Base-by-base conservation (phyloP, 2,329 filamentous ascomycete species). In the Colletotrichum sp. region DNA sequence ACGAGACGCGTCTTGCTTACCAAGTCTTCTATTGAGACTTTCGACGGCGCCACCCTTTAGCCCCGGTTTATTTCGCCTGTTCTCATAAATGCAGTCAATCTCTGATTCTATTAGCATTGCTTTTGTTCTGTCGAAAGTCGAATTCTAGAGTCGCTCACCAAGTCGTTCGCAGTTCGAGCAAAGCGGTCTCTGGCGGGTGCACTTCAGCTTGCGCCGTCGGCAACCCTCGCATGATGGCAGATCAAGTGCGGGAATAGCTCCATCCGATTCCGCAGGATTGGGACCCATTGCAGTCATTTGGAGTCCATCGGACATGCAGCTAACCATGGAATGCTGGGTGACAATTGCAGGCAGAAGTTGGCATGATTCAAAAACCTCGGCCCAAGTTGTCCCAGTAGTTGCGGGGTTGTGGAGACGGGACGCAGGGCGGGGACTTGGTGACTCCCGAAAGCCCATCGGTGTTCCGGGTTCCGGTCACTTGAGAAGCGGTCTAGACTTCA, bases 51-150 rank as follows among this genome's bases (percentile, higher is more conserved):
- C 24, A 13, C 55, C 26, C 55, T 59, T 59, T 16, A 59, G 0
- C 12, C 24, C 55, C 8, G 24, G 13, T 10, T 59, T 59, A 26
- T 59, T 26, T 12, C 55, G 21, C 26, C 21, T 15, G 0, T 59
- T 59, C 4, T 59, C 24, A 28, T 59, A 16, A 24, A 59, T 28
- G 5, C 15, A 59, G 24, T 59, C 13, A 59, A 59, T 28, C 7
- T 28, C 55, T 59, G n/a, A 1, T 12, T 12, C 0, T 49, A 1
- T 21, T 4, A 49, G n/a, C 10, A 44, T 10, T 3, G 18, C 0
- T 1, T 44, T 49, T 21, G 3, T 21, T 49, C 18, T 4, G n/a
- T 49, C 10, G 10, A 49, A 21, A 0, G 18, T 21, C 0, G 5
- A 7, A 49, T 4, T 13, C 1, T 10, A 49, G n/a, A 7, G 6